These are phyloP conservation scores for Conidiobolus coronatus DNA, from an alignment of 371 early-diverging fungal genomes.

Conservation along the genomic window DNA sequence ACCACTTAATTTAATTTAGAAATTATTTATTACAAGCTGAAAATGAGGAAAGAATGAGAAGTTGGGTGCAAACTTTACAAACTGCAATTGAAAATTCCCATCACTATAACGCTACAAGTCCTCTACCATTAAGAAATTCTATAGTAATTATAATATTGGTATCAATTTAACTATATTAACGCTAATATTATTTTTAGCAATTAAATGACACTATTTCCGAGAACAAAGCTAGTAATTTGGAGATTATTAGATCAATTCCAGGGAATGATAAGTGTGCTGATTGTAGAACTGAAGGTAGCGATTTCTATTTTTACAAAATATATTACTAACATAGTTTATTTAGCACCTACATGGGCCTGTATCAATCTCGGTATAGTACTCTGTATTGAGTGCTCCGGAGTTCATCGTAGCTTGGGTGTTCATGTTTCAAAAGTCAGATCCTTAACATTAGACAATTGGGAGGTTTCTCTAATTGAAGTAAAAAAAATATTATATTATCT, in stretches of 20 bases:
- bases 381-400: constrained; percentile 93
- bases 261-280: constrained; percentile 64
- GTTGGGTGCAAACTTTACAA: constrained; percentile 57
- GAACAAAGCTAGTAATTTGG: constrained; percentile 9
- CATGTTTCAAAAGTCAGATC: constrained; percentile 77
- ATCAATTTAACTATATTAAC: too few species aligned
- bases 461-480: constrained; percentile 44
- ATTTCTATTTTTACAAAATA: neutral
- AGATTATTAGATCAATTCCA: constrained; percentile 14
- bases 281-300: constrained; percentile 28
- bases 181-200: too few species aligned
- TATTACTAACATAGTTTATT: too few species aligned
- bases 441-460: constrained; percentile 72
- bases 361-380: constrained; percentile 77
- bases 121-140: neutral
- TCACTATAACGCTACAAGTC: neutral
- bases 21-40: constrained; percentile 63
- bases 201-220: constrained; percentile 6
- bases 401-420: constrained; percentile 88
- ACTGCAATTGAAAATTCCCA: constrained; percentile 35
- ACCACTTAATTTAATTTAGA: constrained; percentile 7
- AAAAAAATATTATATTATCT: neutral
- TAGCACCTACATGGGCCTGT: constrained; percentile 78
- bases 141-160: neutral
- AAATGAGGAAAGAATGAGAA: constrained; percentile 40